Evolutionary conservation across 768 basidiomycete genomes (phyloP).

Genomic region (Boletus sensibilis): DNA sequence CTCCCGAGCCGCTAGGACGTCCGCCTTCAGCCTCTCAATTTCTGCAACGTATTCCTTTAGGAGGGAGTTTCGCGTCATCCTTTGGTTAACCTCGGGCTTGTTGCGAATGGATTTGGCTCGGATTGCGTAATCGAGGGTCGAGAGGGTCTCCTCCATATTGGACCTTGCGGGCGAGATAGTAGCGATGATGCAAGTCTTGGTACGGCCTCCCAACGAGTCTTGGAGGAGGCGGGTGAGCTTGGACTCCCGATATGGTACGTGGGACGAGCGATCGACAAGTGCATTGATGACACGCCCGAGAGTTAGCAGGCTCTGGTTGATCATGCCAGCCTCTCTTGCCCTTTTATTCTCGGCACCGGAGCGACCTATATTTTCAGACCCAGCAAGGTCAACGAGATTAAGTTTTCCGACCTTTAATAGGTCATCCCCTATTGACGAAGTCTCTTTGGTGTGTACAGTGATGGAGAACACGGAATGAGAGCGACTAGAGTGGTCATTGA

Average conservation of each 20-base stretch:
- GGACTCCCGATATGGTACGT: slow-evolving; percentile 96
- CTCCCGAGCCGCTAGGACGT: slow-evolving; percentile 87
- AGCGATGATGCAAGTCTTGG: slow-evolving; percentile 97
- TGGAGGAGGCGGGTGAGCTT: slow-evolving; percentile 96
- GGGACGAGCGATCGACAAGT: slow-evolving; percentile 85
- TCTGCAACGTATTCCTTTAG: slow-evolving; percentile 92
- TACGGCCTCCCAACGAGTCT: slow-evolving; percentile 97
- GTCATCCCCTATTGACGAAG: slow-evolving; percentile 75
- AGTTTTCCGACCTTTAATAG: slow-evolving; percentile 91
- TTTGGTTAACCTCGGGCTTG: slow-evolving; percentile 92
- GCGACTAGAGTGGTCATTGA: slow-evolving; percentile 96
- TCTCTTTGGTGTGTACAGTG: slow-evolving; percentile 89
- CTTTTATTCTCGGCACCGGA: slow-evolving; percentile 94
- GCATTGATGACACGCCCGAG: slow-evolving; percentile 96
- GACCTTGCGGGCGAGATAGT: slow-evolving; percentile 92
- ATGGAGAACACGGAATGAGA: slow-evolving; percentile 99
- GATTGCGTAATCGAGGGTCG: slow-evolving; percentile 94
- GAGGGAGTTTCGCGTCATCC: slow-evolving; percentile 88
- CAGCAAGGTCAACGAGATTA: slow-evolving; percentile 95
- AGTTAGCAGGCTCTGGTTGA: slow-evolving; percentile 96
- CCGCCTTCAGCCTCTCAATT: slow-evolving; percentile 89
- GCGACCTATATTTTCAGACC: slow-evolving; percentile 95
- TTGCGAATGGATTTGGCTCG: slow-evolving; percentile 95
- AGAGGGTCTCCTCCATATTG: slow-evolving; percentile 95
- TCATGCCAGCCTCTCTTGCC: slow-evolving; percentile 97